phyloP scores from a whole-genome alignment of 2,329 filamentous ascomycete genomes.

The Alternaria atra region DNA sequence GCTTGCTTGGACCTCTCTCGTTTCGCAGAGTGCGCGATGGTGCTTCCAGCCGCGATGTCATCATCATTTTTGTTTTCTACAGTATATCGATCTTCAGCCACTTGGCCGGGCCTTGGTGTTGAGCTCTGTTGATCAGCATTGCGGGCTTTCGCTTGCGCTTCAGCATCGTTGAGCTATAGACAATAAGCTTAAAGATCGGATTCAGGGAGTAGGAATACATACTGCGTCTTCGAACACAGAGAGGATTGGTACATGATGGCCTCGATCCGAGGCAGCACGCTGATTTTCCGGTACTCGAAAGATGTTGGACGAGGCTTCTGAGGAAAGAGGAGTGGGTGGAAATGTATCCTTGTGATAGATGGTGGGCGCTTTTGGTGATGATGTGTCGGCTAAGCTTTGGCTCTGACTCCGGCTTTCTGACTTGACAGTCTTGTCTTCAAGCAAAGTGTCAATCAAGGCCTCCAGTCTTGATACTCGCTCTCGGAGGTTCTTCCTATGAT shows the following conservation, averaged over 20 bases:
- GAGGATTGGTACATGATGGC: constrained; percentile 49
- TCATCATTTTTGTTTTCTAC: constrained; percentile 44
- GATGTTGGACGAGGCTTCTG: constrained; percentile 38
- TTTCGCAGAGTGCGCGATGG: constrained; percentile 38
- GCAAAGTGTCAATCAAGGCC: constrained; percentile 51
- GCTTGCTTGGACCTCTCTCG: constrained; percentile 48
- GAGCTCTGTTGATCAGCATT: constrained; percentile 31
- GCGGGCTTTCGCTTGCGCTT: constrained; percentile 42
- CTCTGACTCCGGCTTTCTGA: constrained; percentile 36
- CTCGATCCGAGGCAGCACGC: constrained; percentile 34
- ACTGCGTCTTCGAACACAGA: constrained; percentile 53
- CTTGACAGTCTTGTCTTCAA: constrained; percentile 48
- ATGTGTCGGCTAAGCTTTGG: constrained; percentile 36
- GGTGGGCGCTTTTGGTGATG: constrained; percentile 39
- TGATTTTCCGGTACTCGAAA: constrained; percentile 31
- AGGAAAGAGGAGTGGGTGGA: constrained; percentile 47
- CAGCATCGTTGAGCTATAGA: constrained; percentile 47
- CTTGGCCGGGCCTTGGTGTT: constrained; percentile 17
- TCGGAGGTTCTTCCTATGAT: constrained; percentile 55
- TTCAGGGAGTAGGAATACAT: constrained; percentile 19
- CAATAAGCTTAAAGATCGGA: constrained; percentile 22
- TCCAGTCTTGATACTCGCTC: constrained; percentile 55
- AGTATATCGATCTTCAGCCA: constrained; percentile 37
- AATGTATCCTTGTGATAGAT: constrained; percentile 37
- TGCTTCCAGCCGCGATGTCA: constrained; percentile 34